These are phyloP conservation scores for Botryosphaeria dothidea DNA, from an alignment of 2,329 filamentous ascomycete species.

Conservation along the genomic window DNA sequence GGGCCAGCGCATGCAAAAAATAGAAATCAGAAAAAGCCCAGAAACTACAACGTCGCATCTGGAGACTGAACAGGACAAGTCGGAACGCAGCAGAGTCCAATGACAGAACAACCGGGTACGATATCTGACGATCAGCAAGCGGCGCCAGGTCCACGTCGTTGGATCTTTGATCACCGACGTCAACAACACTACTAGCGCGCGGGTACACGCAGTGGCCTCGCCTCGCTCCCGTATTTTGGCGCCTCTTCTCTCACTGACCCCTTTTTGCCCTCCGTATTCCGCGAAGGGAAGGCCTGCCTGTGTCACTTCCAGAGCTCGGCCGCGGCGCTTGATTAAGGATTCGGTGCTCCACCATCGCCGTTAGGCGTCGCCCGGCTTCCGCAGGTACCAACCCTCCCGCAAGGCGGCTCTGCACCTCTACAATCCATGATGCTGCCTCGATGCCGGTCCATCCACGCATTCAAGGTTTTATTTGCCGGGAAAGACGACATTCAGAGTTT, in stretches of 20 bases:
- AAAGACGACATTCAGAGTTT: background rate
- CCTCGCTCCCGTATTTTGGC: background rate
- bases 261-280: background rate
- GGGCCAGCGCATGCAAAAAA: background rate
- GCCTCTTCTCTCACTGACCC: background rate
- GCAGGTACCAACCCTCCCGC: background rate
- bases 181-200: background rate
- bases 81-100: background rate
- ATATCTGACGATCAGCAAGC: background rate
- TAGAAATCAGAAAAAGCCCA: background rate
- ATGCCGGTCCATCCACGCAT: background rate
- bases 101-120: background rate
- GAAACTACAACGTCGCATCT: background rate
- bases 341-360: background rate
- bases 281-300: background rate
- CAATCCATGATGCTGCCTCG: background rate
- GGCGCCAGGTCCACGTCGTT: background rate
- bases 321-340: conserved; percentile 5
- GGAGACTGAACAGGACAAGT: background rate
- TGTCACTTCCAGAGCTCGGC: background rate
- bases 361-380: background rate
- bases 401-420: background rate
- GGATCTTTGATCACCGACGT: background rate
- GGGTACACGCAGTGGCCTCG: background rate
- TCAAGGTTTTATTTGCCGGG: background rate